Evolutionary conservation across 305 asterid species (phyloP).

Genomic region (Andrographis paniculata): DNA sequence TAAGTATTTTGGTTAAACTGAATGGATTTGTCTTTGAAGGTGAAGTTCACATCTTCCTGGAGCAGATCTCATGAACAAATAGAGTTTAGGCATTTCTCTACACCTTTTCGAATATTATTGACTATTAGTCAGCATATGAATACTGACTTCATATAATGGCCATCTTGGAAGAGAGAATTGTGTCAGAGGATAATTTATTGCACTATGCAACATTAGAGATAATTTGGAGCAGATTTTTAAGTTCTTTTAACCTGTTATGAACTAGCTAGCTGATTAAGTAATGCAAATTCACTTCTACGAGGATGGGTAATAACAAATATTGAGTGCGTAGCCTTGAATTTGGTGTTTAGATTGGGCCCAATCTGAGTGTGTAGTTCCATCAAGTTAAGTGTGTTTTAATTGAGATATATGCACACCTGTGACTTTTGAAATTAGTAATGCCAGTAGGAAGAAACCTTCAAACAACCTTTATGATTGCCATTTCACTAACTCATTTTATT

Average conservation of each 20-base stretch:
- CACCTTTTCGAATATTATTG: too few species aligned
- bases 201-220: neutral
- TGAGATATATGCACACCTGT: conserved; percentile 9
- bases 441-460: neutral
- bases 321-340: too few species aligned
- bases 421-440: neutral
- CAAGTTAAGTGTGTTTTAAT: conserved; percentile 2
- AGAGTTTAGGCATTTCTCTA: too few species aligned
- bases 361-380: neutral
- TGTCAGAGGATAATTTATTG: conserved; percentile 2
- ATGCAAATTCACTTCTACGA: too few species aligned
- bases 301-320: conserved; percentile 5
- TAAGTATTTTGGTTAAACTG: too few species aligned
- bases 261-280: neutral
- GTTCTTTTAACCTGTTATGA: neutral
- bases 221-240: neutral
- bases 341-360: neutral
- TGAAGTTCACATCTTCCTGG: too few species aligned
- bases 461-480: conserved; percentile 1
- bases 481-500: neutral
- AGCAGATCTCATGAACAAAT: too few species aligned
- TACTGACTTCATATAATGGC: neutral
- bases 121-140: too few species aligned
- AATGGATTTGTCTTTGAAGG: too few species aligned
- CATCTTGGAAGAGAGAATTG: conserved; percentile 1